Evolutionary conservation across 352 stramenopile species (phyloP).

Genomic region (Blastocystis sp.): DNA sequence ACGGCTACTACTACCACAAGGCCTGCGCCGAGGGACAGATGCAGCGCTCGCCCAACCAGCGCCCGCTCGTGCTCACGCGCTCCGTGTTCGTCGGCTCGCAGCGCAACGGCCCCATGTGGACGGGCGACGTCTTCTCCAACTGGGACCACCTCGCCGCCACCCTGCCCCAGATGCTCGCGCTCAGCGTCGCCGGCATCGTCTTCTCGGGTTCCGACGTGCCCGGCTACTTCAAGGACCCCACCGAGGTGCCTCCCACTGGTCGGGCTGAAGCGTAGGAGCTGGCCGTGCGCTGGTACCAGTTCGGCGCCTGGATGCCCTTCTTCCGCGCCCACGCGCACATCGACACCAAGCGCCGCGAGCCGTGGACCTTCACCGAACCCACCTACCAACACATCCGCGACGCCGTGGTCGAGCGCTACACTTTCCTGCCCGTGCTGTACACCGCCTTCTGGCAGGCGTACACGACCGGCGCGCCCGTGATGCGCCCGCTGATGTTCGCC

Average conservation of each 20-base stretch:
- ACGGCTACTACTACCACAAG: conserved; percentile 94
- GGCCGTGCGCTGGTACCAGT: conserved; percentile 76
- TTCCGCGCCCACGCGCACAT: conserved; percentile 97
- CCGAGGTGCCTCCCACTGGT: conserved; percentile 84
- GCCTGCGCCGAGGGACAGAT: conserved; percentile 88
- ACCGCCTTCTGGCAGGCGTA: conserved; percentile 77
- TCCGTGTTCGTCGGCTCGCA: conserved; percentile 96
- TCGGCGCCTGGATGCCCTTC: conserved; percentile 92
- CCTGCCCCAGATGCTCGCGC: conserved; percentile 92
- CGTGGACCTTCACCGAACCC: conserved; percentile 93
- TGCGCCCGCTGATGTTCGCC: conserved; percentile 91
- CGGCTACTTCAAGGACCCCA: conserved; percentile 95
- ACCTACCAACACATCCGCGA: conserved; percentile 82
- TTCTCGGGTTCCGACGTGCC: conserved; percentile 96
- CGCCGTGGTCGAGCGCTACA: conserved; percentile 89
- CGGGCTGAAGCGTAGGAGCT: conserved; percentile 6
- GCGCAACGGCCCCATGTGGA: conserved; percentile 94
- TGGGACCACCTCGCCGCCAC: conserved; percentile 92
- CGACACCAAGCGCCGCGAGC: conserved; percentile 93
- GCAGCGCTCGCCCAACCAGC: conserved; percentile 71
- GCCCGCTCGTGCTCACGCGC: conserved; percentile 92
- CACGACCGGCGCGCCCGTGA: conserved; percentile 77
- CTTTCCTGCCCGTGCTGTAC: conserved; percentile 90
- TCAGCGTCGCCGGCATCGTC: conserved; percentile 88
- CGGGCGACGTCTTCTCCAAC: conserved; percentile 90